Conservation (phyloP, 768 basidiomycete genomes). For the Clitopilus passeckerianus region DNA sequence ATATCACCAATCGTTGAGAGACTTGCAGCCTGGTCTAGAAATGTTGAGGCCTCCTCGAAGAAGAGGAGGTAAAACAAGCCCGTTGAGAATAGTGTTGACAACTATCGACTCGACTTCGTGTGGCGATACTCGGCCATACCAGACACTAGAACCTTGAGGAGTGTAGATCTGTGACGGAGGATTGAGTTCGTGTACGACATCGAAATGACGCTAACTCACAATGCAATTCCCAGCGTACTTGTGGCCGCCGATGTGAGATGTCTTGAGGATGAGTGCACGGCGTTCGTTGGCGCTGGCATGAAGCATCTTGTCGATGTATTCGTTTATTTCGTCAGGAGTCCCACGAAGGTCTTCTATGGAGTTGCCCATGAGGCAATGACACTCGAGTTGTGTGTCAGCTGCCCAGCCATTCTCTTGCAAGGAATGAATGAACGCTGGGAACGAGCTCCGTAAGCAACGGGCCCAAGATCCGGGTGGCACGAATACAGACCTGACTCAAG, state of each 20-base stretch:
- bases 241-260: constrained; percentile 92
- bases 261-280: constrained; percentile 77
- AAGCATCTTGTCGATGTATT: constrained; percentile 45
- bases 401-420: constrained; percentile 70
- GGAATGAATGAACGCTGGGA: constrained; percentile 54
- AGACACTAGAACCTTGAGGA: constrained; percentile 80
- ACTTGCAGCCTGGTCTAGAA: constrained; percentile 58
- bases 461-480: constrained; percentile 9
- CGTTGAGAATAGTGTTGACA: constrained; percentile 80
- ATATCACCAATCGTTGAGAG: constrained; percentile 69
- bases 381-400: constrained; percentile 70
- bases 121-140: constrained; percentile 92
- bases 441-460: constrained; percentile 8
- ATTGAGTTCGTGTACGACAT: constrained; percentile 2
- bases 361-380: constrained; percentile 41
- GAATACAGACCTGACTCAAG: constrained; percentile 61
- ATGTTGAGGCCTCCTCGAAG: constrained; percentile 86
- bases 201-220: constrained; percentile 42
- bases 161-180: constrained; percentile 64
- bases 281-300: constrained; percentile 52
- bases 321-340: constrained; percentile 48
- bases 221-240: constrained; percentile 89
- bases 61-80: constrained; percentile 78
- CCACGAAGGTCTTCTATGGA: constrained; percentile 59
- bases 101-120: constrained; percentile 86